Evolutionary conservation across 345 rosid species (phyloP).

Genomic region (Durio zibethinus): DNA sequence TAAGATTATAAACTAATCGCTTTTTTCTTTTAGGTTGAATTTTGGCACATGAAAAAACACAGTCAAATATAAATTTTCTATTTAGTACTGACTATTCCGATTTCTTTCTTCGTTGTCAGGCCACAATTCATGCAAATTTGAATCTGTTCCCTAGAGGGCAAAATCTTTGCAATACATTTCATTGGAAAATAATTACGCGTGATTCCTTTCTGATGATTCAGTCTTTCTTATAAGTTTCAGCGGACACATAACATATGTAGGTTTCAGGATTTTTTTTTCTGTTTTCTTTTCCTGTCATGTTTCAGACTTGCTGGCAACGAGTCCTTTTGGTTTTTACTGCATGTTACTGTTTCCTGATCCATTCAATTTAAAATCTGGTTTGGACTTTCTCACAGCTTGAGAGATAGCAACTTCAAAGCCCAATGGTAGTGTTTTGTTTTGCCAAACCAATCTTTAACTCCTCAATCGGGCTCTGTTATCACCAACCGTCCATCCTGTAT

Average conservation of each 20-base stretch:
- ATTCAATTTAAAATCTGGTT: neutral
- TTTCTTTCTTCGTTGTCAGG: constrained; percentile 24
- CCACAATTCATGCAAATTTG: constrained; percentile 34
- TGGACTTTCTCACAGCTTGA: neutral
- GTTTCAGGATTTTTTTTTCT: neutral
- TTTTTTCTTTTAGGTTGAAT: neutral
- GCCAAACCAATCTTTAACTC: neutral
- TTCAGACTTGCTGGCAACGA: neutral
- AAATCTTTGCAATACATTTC: neutral
- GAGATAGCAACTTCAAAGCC: neutral
- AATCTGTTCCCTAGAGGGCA: constrained; percentile 13
- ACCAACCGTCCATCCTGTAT: neutral
- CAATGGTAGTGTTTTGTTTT: neutral
- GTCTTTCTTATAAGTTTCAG: neutral
- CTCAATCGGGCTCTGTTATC: neutral
- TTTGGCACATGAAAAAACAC: neutral
- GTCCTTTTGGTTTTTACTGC: neutral
- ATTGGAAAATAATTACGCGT: neutral
- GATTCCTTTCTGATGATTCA: neutral
- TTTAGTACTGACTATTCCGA: neutral
- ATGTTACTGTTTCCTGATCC: neutral
- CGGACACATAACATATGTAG: neutral
- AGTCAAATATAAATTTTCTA: neutral
- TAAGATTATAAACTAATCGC: constrained; percentile 17
- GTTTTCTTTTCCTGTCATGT: neutral